Conservation (phyloP, 306 rosid genomes). For the Comarum palustre region DNA sequence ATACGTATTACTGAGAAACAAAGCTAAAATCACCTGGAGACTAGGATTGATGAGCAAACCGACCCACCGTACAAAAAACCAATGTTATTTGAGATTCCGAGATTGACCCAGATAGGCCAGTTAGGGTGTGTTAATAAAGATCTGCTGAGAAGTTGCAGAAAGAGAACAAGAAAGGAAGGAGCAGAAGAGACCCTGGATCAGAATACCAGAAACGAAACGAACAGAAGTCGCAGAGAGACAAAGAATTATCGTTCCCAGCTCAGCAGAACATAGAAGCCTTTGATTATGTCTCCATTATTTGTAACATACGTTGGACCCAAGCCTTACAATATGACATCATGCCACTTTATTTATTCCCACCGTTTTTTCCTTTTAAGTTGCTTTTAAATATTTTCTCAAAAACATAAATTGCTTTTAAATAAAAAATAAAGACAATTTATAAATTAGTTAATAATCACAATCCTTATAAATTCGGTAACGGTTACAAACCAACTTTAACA, state of each 20-base stretch:
- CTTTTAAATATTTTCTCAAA: too few relatives aligned
- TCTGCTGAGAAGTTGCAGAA: background rate
- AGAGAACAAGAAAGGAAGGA: background rate
- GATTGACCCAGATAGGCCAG: background rate
- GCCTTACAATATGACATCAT: too few relatives aligned
- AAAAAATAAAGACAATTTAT: too few relatives aligned
- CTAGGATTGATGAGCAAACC: background rate
- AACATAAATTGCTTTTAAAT: too few relatives aligned
- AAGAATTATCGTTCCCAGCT: background rate
- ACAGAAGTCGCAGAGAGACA: background rate
- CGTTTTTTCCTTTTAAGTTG: too few relatives aligned
- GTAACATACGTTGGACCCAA: background rate
- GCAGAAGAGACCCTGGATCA: background rate
- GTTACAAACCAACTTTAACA: too few relatives aligned
- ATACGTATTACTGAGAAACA: background rate
- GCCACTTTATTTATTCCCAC: too few relatives aligned
- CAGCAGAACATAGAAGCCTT: background rate
- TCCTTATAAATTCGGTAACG: too few relatives aligned
- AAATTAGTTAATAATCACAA: too few relatives aligned
- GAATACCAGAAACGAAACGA: background rate
- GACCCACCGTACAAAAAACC: background rate
- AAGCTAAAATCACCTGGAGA: constrained; percentile 9
- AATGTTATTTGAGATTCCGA: background rate
- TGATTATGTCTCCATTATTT: background rate
- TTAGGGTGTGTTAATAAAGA: background rate